These are phyloP conservation scores for Aphanomyces invadans DNA, from an alignment of 352 stramenopile species.

Conservation along the genomic window DNA sequence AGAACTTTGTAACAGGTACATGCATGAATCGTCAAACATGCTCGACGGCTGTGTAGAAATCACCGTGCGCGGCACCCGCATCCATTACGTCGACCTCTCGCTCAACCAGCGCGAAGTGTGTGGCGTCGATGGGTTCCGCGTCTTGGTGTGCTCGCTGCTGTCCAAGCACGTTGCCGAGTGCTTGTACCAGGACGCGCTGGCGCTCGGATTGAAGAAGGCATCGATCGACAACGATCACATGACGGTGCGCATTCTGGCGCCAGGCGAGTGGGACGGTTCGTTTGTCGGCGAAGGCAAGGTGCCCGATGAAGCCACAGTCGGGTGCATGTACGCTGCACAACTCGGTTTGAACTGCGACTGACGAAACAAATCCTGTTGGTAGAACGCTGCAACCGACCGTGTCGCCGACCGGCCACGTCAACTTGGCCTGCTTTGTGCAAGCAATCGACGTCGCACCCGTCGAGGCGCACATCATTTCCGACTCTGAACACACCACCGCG, in stretches of 20 bases:
- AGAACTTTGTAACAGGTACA: conserved; percentile 73
- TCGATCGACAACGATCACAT: conserved; percentile 66
- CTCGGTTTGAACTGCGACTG: too few species aligned
- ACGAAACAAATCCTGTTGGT: too few species aligned
- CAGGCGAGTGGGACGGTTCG: conserved; percentile 71
- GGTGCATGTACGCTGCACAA: conserved; percentile 25
- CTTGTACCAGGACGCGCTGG: conserved; percentile 59
- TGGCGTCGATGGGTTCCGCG: conserved; percentile 42
- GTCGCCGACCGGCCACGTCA: conserved; percentile 37
- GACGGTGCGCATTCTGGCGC: conserved; percentile 64
- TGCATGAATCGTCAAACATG: too few species aligned
- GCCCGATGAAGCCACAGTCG: conserved; percentile 50
- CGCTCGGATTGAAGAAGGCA: conserved; percentile 69
- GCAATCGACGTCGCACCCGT: conserved; percentile 38
- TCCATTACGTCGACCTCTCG: conserved; percentile 59
- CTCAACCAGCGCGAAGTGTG: conserved; percentile 54
- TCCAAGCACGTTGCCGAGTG: conserved; percentile 64
- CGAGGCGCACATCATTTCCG: conserved; percentile 30
- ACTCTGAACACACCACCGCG: conserved; percentile 36
- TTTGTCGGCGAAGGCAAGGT: conserved; percentile 81
- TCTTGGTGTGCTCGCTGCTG: conserved; percentile 68
- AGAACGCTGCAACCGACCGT: conserved; percentile 77
- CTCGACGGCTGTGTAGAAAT: conserved; percentile 53
- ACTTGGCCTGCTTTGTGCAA: conserved; percentile 67
- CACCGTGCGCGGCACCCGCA: conserved; percentile 62